Evolutionary conservation across 495 filamentous ascomycete genomes (phyloP).

Genomic region (Penicillium atrosanguineum): DNA sequence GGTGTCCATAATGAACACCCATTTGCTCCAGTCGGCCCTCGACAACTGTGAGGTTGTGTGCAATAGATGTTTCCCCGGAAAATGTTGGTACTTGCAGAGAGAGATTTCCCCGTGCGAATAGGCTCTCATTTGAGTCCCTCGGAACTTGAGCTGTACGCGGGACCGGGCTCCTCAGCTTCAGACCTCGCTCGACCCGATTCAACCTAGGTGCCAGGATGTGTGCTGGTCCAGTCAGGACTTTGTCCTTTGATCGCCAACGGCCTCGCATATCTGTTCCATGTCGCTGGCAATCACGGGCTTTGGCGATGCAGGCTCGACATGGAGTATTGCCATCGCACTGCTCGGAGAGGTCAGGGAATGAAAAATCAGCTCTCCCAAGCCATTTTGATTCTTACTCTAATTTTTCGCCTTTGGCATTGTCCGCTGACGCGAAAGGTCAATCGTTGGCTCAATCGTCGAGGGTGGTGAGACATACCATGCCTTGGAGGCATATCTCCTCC

Average conservation of each 20-base stretch:
- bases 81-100: constrained; percentile 12
- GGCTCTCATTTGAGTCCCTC: too few species aligned
- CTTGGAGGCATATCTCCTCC: constrained; percentile 26
- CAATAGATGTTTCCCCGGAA: constrained; percentile 28
- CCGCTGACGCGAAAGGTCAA: constrained; percentile 5
- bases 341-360: neutral
- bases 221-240: neutral
- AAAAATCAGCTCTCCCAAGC: neutral
- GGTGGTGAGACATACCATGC: constrained; percentile 20
- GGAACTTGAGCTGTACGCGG: neutral
- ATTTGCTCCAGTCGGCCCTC: constrained; percentile 24
- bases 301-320: constrained; percentile 18
- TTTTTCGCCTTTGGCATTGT: constrained; percentile 24
- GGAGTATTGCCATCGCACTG: constrained; percentile 27
- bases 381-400: constrained; percentile 14
- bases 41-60: constrained; percentile 22
- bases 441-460: too few species aligned
- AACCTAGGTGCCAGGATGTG: constrained; percentile 6
- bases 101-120: neutral
- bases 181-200: constrained; percentile 10
- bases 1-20: constrained; percentile 11
- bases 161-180: neutral
- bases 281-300: constrained; percentile 11
- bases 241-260: constrained; percentile 4
- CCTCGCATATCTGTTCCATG: constrained; percentile 26